Evolutionary conservation across 2,329 filamentous ascomycete species (phyloP), one percentile per base, ranked within the genome.

Genomic region (Hymenoscyphus scutula): DNA sequence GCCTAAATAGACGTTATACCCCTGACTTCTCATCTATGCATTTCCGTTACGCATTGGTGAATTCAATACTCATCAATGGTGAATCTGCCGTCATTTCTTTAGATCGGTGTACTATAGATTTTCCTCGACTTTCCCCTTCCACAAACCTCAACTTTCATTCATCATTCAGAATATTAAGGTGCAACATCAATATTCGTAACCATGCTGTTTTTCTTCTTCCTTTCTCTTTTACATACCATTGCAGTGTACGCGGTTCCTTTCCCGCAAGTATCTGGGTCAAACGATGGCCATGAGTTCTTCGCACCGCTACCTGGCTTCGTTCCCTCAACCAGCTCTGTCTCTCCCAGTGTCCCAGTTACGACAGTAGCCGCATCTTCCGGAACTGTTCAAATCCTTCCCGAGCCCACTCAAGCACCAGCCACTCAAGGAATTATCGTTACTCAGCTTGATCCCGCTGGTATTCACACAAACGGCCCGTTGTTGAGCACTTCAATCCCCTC

Each of bases 341-440:
- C 56, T 8, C 59, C 67, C 7, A 67, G 62, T 29, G 71, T 76
- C 37, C 64, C 66, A 5, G 73, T 77, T 1, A 65, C 74, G 56
- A 77, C 74, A 13, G 73, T 69, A 30, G 65, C 73, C 19, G 64
- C 64, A 8, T 64, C 70, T 5, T 74, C 73, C 19, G 74, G 70
- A 45, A 74, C 73, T 27, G 71, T 70, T 27, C 76, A 78, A 64
- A 74, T 76, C 56, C 69, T 77, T 17, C 73, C 74, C 6, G 67
- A 70, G 34, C 66, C 68, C 37, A 66, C 71, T 55, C 63, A 58
- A 37, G 69, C 66, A 53, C 73, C 73, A 10, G 71, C 75, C 56
- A 76, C 74, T 27, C 69, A 68, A 34, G 77, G 76, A 34, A 74
- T 67, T 13, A 60, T 77, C 41, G 69, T 73, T 5, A 75, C 75